Evolutionary conservation across 2,329 filamentous ascomycete species (phyloP).

Genomic region (Fusarium temperatum): DNA sequence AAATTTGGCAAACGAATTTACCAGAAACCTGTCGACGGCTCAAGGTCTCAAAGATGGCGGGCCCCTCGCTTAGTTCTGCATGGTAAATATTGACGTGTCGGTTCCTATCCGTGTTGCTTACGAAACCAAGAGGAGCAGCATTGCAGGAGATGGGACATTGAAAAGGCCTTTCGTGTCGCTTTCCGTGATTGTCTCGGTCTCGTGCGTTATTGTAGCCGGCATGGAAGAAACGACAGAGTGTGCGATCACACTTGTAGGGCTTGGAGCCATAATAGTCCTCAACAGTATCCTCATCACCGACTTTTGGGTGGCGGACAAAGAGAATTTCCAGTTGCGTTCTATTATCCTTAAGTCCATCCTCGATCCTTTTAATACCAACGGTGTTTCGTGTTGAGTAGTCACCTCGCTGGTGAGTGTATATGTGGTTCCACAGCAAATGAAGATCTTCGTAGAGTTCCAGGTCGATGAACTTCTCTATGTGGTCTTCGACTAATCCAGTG

Average conservation of each 20-base stretch:
- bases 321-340: background rate
- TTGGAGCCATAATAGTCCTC: background rate
- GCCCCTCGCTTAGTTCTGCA: fast-evolving
- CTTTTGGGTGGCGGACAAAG: background rate
- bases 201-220: background rate
- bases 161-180: background rate
- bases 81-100: background rate
- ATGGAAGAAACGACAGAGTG: background rate
- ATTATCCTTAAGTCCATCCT: background rate
- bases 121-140: background rate
- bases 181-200: background rate
- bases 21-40: background rate
- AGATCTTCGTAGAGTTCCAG: background rate
- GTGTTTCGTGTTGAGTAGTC: background rate
- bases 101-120: background rate
- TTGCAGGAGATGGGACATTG: background rate
- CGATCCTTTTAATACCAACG: background rate
- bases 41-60: background rate
- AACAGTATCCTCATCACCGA: background rate
- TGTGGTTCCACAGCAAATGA: background rate
- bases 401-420: slow-evolving; percentile 4
- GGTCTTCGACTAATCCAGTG: fast-evolving
- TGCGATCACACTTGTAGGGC: background rate
- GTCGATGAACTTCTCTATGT: fast-evolving
- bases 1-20: background rate